phyloP scores from a whole-genome alignment of 2,329 filamentous ascomycete genomes.

The Cadophora sp. region DNA sequence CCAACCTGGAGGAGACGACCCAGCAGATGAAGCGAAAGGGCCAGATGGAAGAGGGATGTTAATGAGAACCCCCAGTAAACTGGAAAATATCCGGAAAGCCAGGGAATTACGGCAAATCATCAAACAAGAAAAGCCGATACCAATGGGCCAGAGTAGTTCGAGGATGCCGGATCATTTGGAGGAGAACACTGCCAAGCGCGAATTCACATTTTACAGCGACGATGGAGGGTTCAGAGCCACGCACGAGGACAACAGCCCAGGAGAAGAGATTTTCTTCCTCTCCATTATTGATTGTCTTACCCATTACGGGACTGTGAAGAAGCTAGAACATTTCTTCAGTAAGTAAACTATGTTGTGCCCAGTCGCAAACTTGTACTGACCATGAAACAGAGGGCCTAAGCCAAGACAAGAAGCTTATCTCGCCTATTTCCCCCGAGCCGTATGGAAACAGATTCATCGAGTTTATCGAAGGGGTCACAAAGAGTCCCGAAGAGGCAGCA shows the following conservation, averaged over 20 bases:
- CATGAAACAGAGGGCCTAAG: conserved; percentile 72
- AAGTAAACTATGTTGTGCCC: conserved; percentile 21
- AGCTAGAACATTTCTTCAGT: conserved; percentile 93
- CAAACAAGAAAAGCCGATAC: conserved; percentile 90
- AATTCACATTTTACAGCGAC: conserved; percentile 88
- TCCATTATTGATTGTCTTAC: conserved; percentile 98
- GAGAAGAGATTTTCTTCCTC: conserved; percentile 95
- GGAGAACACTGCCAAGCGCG: conserved; percentile 71
- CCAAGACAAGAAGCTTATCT: conserved; percentile 85
- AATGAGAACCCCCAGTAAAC: conserved; percentile 88
- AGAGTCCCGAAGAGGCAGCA: conserved; percentile 83
- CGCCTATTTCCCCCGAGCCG: conserved; percentile 84
- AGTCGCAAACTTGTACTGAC: conserved; percentile 32
- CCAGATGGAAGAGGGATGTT: conserved; percentile 60
- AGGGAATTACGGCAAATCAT: conserved; percentile 91
- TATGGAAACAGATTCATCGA: conserved; percentile 95
- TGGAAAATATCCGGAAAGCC: conserved; percentile 91
- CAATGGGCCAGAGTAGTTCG: conserved; percentile 81
- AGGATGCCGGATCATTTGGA: conserved; percentile 92
- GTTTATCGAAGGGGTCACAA: conserved; percentile 90
- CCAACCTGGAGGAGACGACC: conserved; percentile 78
- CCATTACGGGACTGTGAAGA: conserved; percentile 94
- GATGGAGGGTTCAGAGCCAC: conserved; percentile 94
- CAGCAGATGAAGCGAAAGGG: conserved; percentile 58
- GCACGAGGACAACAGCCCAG: conserved; percentile 83